Conservation (phyloP, 2,329 filamentous ascomycete species). For the Catunica adiposa region DNA sequence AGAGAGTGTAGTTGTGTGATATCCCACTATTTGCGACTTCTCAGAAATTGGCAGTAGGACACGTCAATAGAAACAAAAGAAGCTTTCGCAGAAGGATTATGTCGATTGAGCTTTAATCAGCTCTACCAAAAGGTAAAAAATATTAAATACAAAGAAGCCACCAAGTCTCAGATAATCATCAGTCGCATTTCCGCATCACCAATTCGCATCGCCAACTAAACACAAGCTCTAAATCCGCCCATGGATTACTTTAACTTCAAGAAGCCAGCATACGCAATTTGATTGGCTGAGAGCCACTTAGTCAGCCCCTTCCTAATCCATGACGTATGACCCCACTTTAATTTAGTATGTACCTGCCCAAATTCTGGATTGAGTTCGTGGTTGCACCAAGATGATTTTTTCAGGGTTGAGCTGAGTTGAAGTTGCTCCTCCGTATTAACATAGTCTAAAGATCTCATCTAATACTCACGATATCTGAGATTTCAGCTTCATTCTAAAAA, state of each 20-base stretch:
- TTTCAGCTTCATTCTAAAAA: no score
- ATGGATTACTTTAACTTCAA: background rate
- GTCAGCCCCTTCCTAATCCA: background rate
- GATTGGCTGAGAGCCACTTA: slow-evolving; percentile 4
- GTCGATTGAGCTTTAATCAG: no score
- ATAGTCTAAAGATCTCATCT: no score
- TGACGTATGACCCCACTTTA: slow-evolving; percentile 1
- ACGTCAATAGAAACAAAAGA: background rate
- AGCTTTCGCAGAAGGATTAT: background rate
- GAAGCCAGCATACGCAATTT: slow-evolving; percentile 2
- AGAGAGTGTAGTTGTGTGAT: no score
- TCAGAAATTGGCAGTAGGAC: no score
- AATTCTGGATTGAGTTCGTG: background rate
- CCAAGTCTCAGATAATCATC: background rate
- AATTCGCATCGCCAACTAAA: background rate
- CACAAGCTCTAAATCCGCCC: background rate
- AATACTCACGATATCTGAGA: no score
- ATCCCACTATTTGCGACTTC: no score
- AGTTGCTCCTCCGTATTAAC: background rate
- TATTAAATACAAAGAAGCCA: no score
- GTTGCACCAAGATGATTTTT: slow-evolving; percentile 2
- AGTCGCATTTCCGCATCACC: background rate
- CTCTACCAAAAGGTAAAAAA: no score
- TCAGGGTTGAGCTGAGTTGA: background rate
- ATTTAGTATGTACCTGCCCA: background rate